Conservation (phyloP, 257 asterid species). For the Plantago elongata region DNA sequence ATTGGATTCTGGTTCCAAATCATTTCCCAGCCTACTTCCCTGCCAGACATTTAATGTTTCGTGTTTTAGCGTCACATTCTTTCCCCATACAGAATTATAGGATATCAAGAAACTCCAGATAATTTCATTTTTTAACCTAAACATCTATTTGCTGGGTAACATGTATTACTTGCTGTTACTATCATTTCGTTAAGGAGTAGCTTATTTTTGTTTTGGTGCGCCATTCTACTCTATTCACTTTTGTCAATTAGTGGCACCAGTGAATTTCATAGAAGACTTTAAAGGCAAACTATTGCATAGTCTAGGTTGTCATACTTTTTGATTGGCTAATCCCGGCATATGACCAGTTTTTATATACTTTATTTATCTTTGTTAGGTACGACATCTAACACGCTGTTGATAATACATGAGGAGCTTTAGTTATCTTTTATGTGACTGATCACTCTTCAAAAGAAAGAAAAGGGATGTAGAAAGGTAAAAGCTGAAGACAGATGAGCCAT, state of each 20-base stretch:
- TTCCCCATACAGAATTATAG: too few relatives aligned
- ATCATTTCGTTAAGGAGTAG: too few relatives aligned
- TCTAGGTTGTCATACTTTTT: not conserved
- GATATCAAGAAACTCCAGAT: too few relatives aligned
- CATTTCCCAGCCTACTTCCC: too few relatives aligned
- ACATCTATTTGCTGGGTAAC: not conserved
- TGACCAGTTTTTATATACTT: too few relatives aligned
- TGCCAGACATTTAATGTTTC: too few relatives aligned
- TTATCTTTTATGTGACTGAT: slow-evolving; percentile 17
- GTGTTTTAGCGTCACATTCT: too few relatives aligned
- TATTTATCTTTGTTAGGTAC: slow-evolving; percentile 20
- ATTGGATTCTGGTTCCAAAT: not conserved
- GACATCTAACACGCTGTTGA: slow-evolving; percentile 12
- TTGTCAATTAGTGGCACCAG: too few relatives aligned
- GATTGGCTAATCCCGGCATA: not conserved
- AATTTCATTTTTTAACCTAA: too few relatives aligned
- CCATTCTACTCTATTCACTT: not conserved
- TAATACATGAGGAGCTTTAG: slow-evolving; percentile 4
- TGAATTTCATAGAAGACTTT: too few relatives aligned
- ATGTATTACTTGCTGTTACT: not conserved
- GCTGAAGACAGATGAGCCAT: slow-evolving; percentile 10
- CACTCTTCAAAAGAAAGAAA: slow-evolving; percentile 15
- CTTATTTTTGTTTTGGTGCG: too few relatives aligned
- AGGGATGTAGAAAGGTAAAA: slow-evolving; percentile 3
- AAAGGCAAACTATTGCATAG: too few relatives aligned